A percentile compares a stretch with the other conserved stretches of the same genome.
Conservation (phyloP, 208 protist species). For the Acanthamoeba lenticulata region DNA sequence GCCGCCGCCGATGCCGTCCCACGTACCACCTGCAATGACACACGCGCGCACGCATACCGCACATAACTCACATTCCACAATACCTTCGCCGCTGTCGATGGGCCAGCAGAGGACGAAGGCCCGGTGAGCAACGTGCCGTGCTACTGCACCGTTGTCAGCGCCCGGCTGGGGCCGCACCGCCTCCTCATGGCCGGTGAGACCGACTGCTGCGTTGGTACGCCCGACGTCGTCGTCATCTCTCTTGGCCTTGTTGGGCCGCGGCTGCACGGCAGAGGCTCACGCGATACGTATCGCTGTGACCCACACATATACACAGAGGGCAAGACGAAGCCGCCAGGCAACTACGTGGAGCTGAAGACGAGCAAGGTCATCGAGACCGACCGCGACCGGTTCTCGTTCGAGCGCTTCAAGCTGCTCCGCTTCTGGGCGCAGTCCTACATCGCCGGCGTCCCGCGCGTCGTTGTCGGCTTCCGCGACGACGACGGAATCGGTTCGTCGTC, state of each 20-base stretch:
- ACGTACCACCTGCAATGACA: too few relatives aligned
- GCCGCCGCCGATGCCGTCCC: not conserved
- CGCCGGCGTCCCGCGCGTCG: conserved; percentile 18
- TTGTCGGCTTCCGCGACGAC: conserved; percentile 53
- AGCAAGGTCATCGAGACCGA: not conserved
- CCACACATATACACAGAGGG: too few relatives aligned
- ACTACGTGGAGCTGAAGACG: conserved; percentile 63
- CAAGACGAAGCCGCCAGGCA: not conserved
- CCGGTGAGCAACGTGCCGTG: conserved; percentile 56
- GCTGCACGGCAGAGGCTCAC: too few relatives aligned
- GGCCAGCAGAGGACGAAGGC: not conserved
- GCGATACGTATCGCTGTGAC: too few relatives aligned
- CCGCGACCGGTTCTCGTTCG: not conserved
- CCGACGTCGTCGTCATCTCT: too few relatives aligned
- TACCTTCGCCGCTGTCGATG: too few relatives aligned
- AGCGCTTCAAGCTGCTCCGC: conserved; percentile 37
- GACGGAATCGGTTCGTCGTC: not conserved
- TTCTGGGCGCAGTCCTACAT: conserved; percentile 52
- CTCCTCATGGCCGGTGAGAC: conserved; percentile 37
- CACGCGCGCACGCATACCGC: too few relatives aligned
- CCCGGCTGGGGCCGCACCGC: not conserved
- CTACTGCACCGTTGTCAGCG: conserved; percentile 42
- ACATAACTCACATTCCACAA: too few relatives aligned
- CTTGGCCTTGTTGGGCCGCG: too few relatives aligned
- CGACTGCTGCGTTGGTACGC: not conserved